These are phyloP conservation scores for Acer negundo DNA, from an alignment of 345 rosid genomes.

Conservation along the genomic window DNA sequence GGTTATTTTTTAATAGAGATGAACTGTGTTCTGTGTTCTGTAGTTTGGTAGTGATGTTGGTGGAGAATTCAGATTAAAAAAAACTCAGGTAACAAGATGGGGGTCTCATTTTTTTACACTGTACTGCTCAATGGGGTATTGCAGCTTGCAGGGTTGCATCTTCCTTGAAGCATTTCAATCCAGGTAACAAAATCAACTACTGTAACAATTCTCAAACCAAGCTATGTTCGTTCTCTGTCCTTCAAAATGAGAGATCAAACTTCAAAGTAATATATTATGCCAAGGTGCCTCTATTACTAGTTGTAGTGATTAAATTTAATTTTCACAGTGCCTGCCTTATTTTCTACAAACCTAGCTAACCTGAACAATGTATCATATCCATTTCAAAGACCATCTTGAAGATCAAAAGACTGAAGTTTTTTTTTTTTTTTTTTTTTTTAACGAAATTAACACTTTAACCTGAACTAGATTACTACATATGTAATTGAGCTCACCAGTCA, in stretches of 20 bases:
- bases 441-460: not conserved
- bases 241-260: not conserved
- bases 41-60: not conserved
- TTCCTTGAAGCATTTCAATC: not conserved
- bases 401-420: not conserved
- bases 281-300: not conserved
- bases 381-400: not conserved
- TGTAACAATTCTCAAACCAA: not conserved
- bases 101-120: not conserved
- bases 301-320: not conserved
- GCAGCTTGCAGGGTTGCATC: not conserved
- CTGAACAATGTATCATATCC: not conserved
- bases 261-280: not conserved
- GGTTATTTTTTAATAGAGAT: not conserved
- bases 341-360: not conserved
- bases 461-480: not conserved
- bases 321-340: not conserved
- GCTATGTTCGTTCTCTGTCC: not conserved
- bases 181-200: not conserved
- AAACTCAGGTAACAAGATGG: not conserved
- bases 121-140: not conserved
- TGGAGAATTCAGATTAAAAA: not conserved
- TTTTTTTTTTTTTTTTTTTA: not conserved
- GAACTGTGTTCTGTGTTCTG: not conserved
- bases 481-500: not conserved